These are phyloP conservation scores for Panicum hallii DNA, from an alignment of 202 grass and related monocot genomes.

Conservation along the genomic window DNA sequence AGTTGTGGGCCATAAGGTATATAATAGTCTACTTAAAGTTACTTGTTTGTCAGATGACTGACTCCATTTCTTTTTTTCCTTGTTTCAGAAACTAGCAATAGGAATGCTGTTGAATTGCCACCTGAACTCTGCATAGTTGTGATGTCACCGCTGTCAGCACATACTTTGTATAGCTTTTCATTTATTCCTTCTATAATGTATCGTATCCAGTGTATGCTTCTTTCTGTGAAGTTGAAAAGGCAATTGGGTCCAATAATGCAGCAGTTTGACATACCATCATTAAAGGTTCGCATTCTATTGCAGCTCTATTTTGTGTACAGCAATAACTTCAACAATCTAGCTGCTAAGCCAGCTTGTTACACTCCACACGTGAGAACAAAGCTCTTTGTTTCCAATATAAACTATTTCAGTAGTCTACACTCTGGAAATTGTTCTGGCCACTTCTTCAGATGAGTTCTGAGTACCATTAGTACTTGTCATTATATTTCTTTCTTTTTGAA, in stretches of 20 bases:
- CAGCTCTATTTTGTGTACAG: slow-evolving; percentile 14
- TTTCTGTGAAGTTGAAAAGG: slow-evolving; percentile 68
- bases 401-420: not conserved
- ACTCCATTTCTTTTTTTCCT: slow-evolving; percentile 37
- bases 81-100: slow-evolving; percentile 51
- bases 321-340: not conserved
- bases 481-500: not conserved
- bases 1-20: not conserved
- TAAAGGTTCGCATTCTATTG: slow-evolving; percentile 55
- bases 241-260: slow-evolving; percentile 51
- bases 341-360: not conserved
- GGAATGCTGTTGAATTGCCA: slow-evolving; percentile 59
- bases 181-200: slow-evolving; percentile 78
- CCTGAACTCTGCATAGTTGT: slow-evolving; percentile 85
- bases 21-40: not conserved
- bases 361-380: not conserved
- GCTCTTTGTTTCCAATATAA: not conserved
- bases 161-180: slow-evolving; percentile 55
- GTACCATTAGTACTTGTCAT: too few species aligned
- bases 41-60: slow-evolving; percentile 10
- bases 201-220: slow-evolving; percentile 76
- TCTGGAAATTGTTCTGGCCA: not conserved
- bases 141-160: slow-evolving; percentile 55
- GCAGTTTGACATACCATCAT: slow-evolving; percentile 53
- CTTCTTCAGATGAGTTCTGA: slow-evolving; percentile 11